These are phyloP conservation scores for Dryas drummondii DNA, from an alignment of 306 rosid genomes.

Conservation along the genomic window DNA sequence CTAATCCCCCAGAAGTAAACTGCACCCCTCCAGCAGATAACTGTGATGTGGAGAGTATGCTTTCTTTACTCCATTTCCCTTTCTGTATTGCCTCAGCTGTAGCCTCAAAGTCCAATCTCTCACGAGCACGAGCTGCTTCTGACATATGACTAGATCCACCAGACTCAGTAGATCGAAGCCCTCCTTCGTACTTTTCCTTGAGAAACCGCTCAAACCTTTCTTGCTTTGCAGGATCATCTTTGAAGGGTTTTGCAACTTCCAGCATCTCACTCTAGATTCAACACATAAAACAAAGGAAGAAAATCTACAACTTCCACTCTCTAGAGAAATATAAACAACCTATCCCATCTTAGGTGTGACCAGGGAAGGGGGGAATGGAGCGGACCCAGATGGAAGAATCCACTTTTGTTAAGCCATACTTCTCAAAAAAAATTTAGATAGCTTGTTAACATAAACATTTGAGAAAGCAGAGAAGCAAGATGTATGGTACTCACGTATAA, in stretches of 20 bases:
- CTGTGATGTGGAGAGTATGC: conserved; percentile 46
- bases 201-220: conserved; percentile 89
- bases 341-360: no score
- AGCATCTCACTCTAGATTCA: conserved; percentile 49
- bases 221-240: conserved; percentile 85
- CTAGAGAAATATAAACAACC: not conserved
- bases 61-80: conserved; percentile 53
- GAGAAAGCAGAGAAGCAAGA: not conserved
- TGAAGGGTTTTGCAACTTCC: conserved; percentile 71
- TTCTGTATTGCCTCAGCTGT: conserved; percentile 88
- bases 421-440: not conserved
- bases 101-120: conserved; percentile 92
- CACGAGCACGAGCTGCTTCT: conserved; percentile 93
- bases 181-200: conserved; percentile 87
- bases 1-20: conserved; percentile 76
- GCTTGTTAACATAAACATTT: not conserved
- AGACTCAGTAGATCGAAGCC: conserved; percentile 71
- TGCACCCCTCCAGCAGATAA: conserved; percentile 68
- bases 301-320: not conserved
- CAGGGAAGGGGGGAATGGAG: no score
- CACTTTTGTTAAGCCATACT: no score
- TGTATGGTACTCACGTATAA: conserved; percentile 57
- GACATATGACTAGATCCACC: conserved; percentile 79
- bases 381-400: no score
- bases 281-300: conserved; percentile 2